Evolutionary conservation across 257 asterid species (phyloP).

Genomic region (Solanum chiquidenum): DNA sequence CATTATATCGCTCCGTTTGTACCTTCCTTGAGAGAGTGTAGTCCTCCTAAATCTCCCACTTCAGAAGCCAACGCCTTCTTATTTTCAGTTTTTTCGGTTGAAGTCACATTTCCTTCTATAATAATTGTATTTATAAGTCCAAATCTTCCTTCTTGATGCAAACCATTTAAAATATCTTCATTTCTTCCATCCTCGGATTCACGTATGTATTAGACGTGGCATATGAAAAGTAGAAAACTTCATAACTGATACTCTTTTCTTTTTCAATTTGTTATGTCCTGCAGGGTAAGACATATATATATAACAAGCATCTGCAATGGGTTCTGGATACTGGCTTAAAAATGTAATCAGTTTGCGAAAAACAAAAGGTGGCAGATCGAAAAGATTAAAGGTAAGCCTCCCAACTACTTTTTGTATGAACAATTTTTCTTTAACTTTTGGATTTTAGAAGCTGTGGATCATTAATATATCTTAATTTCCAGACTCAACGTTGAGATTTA

Average conservation of each 20-base stretch:
- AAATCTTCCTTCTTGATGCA: neutral
- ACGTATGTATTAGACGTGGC: neutral
- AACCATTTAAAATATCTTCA: neutral
- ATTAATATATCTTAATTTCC: neutral
- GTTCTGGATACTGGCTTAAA: slow-evolving; percentile 70
- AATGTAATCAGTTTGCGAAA: slow-evolving; percentile 52
- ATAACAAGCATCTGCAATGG: slow-evolving; percentile 36
- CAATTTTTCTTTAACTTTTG: neutral
- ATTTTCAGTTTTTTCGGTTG: neutral
- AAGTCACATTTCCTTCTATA: neutral
- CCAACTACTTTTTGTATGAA: neutral
- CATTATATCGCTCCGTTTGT: neutral
- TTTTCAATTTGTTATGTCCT: neutral
- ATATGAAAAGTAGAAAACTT: neutral
- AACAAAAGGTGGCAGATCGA: slow-evolving; percentile 33
- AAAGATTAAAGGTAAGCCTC: slow-evolving; percentile 44
- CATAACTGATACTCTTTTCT: neutral
- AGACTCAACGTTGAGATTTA: neutral
- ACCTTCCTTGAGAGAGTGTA: neutral
- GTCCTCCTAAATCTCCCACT: neutral
- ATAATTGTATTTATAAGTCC: neutral
- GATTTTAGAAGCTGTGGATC: neutral
- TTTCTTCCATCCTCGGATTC: neutral
- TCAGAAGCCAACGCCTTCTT: neutral
- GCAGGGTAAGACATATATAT: slow-evolving; percentile 14